Percentiles rank a stretch among this genome's conserved stretches.
Conservation (phyloP, 176 grass and related monocot species). For the Aegilops tauschii region DNA sequence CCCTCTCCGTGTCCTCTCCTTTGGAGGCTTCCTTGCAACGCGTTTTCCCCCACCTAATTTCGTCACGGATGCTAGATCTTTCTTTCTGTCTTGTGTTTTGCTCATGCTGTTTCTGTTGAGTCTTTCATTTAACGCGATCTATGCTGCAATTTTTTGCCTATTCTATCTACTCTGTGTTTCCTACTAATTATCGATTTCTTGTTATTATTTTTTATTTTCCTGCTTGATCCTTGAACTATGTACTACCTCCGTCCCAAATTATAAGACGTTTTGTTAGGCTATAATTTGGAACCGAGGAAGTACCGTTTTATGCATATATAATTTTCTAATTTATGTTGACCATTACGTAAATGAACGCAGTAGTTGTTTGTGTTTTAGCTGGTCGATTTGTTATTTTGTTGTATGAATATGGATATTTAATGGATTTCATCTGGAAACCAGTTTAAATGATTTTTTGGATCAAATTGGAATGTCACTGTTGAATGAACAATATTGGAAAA, state of each 20-base stretch:
- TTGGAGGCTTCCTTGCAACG: neutral
- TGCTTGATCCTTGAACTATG: neutral
- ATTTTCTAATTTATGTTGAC: no score
- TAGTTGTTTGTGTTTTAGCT: neutral
- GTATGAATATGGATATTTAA: neutral
- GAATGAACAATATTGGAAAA: conserved; percentile 6
- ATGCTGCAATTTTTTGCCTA: neutral
- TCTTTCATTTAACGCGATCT: conserved; percentile 13
- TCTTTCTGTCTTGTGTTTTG: neutral
- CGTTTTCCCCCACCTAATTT: neutral
- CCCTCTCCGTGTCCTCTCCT: neutral
- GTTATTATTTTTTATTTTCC: neutral
- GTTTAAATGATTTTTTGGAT: neutral
- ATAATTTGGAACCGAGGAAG: no score
- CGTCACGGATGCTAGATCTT: conserved; percentile 15
- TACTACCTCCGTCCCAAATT: no score
- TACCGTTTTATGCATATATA: no score
- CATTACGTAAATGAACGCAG: neutral
- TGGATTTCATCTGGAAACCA: conserved; percentile 12
- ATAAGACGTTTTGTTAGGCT: no score
- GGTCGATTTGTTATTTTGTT: neutral
- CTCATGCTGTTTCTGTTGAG: neutral
- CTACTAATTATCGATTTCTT: neutral
- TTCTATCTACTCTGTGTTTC: neutral
- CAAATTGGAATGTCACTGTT: neutral